These are phyloP conservation scores for Pyrenochaeta sp. DNA, from an alignment of 2,329 filamentous ascomycete genomes.

Conservation along the genomic window DNA sequence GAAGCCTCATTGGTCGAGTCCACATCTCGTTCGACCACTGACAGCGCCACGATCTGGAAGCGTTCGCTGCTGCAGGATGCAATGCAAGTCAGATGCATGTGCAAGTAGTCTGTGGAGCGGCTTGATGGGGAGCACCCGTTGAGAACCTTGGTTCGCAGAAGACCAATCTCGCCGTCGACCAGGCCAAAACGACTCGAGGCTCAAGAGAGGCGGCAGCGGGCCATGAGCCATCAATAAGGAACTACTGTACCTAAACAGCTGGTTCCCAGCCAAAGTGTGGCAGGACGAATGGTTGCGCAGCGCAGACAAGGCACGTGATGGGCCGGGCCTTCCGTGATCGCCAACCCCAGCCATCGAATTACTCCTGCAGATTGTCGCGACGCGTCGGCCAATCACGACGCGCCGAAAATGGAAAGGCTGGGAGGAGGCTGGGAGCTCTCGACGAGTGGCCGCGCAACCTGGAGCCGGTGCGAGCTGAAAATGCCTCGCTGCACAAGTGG, in stretches of 20 bases:
- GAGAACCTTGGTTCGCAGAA: slow-evolving; percentile 18
- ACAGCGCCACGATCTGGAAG: slow-evolving; percentile 10
- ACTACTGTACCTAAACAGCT: neutral
- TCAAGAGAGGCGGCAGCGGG: no score
- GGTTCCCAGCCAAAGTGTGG: no score
- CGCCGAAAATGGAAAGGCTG: slow-evolving; percentile 35
- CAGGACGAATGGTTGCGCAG: no score
- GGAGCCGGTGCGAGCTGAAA: slow-evolving; percentile 42
- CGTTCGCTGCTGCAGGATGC: slow-evolving; percentile 18
- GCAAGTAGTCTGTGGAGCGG: slow-evolving; percentile 2
- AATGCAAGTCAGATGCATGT: slow-evolving; percentile 17
- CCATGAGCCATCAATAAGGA: no score
- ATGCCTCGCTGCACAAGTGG: slow-evolving; percentile 25
- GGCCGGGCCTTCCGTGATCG: slow-evolving; percentile 22
- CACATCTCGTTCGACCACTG: slow-evolving; percentile 2
- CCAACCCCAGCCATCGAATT: slow-evolving; percentile 17
- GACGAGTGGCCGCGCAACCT: slow-evolving; percentile 23
- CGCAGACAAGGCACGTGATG: no score
- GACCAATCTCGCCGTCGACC: neutral
- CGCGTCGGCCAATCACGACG: slow-evolving; percentile 28
- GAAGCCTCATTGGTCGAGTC: neutral
- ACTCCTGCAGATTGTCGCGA: slow-evolving; percentile 13
- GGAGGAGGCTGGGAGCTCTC: slow-evolving; percentile 22
- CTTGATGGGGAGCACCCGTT: slow-evolving; percentile 13
- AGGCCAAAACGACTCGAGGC: no score